Conservation (phyloP, 768 basidiomycete genomes). For the Leccinellum albellum region DNA sequence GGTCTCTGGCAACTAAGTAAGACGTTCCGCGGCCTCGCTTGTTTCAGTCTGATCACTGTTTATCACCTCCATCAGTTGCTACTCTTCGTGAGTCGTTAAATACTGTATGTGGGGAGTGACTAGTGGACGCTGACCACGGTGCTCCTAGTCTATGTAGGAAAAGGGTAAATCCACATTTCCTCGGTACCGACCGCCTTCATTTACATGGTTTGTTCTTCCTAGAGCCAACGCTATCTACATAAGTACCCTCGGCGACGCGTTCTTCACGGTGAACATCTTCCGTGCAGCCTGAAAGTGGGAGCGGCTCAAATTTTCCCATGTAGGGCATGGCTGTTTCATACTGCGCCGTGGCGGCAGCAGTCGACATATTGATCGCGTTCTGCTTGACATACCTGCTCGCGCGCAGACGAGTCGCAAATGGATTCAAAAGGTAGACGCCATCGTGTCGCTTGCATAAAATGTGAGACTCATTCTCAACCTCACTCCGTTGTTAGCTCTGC, state of each 20-base stretch:
- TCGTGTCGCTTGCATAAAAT: background rate
- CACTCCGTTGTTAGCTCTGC: background rate
- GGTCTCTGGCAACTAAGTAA: conserved; percentile 3
- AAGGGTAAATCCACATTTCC: background rate
- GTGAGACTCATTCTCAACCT: background rate
- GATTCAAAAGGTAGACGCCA: background rate
- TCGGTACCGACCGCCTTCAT: background rate
- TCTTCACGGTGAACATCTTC: background rate
- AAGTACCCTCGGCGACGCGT: background rate
- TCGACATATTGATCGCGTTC: conserved; percentile 1
- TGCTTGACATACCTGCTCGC: conserved; percentile 2
- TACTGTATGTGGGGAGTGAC: background rate
- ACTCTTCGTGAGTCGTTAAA: background rate
- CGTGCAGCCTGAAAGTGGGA: background rate
- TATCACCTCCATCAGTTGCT: background rate
- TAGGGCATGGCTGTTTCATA: conserved; percentile 1
- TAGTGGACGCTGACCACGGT: background rate
- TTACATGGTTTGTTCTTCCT: background rate
- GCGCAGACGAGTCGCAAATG: background rate
- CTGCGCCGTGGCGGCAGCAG: background rate
- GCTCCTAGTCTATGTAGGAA: background rate
- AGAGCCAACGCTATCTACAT: background rate
- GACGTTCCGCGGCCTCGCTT: background rate
- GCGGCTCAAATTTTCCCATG: background rate
- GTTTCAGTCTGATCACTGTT: background rate